Conservation (phyloP, 2,329 filamentous ascomycete species). For the Penicillium sp. region DNA sequence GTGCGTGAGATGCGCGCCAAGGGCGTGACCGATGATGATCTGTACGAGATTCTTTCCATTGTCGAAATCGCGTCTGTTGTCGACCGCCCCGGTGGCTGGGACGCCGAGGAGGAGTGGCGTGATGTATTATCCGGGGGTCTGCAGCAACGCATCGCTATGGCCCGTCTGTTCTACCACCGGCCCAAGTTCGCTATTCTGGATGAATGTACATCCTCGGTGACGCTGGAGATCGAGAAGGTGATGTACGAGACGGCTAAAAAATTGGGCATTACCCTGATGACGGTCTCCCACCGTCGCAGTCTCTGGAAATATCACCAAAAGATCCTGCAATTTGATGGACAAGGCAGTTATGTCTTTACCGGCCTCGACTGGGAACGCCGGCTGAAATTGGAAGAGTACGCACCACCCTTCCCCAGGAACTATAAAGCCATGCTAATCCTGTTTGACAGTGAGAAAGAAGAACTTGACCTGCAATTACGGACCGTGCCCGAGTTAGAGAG, state of each 20-base stretch:
- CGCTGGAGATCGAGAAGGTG: slow-evolving; percentile 85
- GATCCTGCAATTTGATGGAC: slow-evolving; percentile 95
- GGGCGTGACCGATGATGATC: slow-evolving; percentile 75
- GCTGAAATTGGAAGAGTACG: slow-evolving; percentile 76
- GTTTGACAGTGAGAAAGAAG: slow-evolving; percentile 76
- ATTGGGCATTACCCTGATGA: slow-evolving; percentile 92
- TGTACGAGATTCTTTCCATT: slow-evolving; percentile 70
- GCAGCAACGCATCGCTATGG: slow-evolving; percentile 96
- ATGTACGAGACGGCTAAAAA: slow-evolving; percentile 98
- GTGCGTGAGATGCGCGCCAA: slow-evolving; percentile 83
- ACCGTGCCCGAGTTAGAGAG: slow-evolving; percentile 86
- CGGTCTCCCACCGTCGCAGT: slow-evolving; percentile 84
- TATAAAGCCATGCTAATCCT: slow-evolving; percentile 10
- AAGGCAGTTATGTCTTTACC: slow-evolving; percentile 88
- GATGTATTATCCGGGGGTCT: slow-evolving; percentile 89
- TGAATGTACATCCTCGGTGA: slow-evolving; percentile 94
- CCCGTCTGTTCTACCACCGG: slow-evolving; percentile 86
- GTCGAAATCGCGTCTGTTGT: slow-evolving; percentile 83
- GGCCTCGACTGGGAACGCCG: slow-evolving; percentile 82
- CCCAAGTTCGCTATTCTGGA: slow-evolving; percentile 94
- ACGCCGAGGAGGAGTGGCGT: slow-evolving; percentile 94
- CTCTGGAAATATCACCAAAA: slow-evolving; percentile 95
- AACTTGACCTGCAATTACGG: slow-evolving; percentile 79
- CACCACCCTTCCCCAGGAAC: background rate
- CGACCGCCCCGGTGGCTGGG: slow-evolving; percentile 77